A percentile compares a stretch with the other conserved stretches of the same genome.
Evolutionary conservation across 805 yeast species (phyloP).

Genomic region (Yarrowia yakushimensis): DNA sequence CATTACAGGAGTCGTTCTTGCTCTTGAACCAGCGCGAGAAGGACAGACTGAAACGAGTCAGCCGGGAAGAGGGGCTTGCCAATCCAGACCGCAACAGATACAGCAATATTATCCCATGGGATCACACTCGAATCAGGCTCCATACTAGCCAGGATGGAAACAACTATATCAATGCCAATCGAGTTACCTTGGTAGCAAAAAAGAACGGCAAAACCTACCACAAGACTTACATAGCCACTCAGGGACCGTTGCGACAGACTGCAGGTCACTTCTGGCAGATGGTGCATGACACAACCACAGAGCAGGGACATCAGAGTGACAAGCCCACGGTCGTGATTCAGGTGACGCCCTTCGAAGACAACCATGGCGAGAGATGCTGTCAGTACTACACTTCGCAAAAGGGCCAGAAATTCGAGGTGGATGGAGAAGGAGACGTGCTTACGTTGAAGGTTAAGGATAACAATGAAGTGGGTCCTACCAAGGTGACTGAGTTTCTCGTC

Average conservation of each 20-base stretch:
- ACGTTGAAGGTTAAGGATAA: background rate
- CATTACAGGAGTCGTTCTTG: background rate
- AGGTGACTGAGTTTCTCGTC: conserved; percentile 7
- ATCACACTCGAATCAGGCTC: conserved; percentile 52
- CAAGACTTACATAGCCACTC: conserved; percentile 63
- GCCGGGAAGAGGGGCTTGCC: conserved; percentile 13
- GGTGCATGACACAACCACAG: conserved; percentile 40
- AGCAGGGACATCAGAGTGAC: conserved; percentile 54
- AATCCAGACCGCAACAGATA: conserved; percentile 52
- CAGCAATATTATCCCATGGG: conserved; percentile 62
- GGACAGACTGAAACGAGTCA: background rate
- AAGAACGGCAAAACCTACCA: background rate
- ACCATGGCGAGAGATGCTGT: conserved; percentile 64
- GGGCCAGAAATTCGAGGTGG: background rate
- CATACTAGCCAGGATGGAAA: conserved; percentile 29
- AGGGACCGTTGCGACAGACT: conserved; percentile 78
- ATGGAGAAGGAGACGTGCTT: background rate
- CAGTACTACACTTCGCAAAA: conserved; percentile 52
- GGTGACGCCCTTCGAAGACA: conserved; percentile 75
- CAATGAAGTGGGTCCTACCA: background rate
- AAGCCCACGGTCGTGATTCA: conserved; percentile 60
- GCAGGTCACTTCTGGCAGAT: conserved; percentile 83
- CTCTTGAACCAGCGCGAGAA: background rate
- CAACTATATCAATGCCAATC: conserved; percentile 87
- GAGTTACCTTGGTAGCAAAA: conserved; percentile 46